Base-by-base conservation (phyloP, 129 eudicot species). In the Deinandra increscens region DNA sequence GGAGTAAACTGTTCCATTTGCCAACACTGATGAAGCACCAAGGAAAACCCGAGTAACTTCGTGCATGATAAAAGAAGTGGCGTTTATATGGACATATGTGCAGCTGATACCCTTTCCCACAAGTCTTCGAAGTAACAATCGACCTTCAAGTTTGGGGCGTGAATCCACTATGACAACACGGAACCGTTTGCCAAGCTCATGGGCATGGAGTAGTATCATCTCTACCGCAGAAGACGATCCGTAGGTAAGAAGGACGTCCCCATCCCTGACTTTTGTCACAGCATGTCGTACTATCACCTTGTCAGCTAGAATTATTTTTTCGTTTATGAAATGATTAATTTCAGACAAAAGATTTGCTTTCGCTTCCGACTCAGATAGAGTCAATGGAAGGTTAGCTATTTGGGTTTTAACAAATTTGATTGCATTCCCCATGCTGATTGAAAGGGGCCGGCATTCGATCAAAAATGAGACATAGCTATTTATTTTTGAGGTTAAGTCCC, bases 361-460 rank as follows among this genome's bases (percentile, higher is more conserved):
- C 10, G 99, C 96, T 80, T 94, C 97, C 0, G 93, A 81, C 61
- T 89, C 99, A 0, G 99, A 89, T 4, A 89, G 74, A 64, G 82
- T 81, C 72, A 87, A 67, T 37, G 97, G 85, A 41, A 94, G 72
- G 22, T 85, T 87, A 45, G 93, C 86, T 22, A 94, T 85, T 64
- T 82, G 84, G 19, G 84, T 73, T 81, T 94, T 94, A 34, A 94
- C 83, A 50, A 85, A 94, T 55, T 89, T 85, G 60, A 94, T 94
- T 42, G 99, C 99, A 39, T 89, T 94, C 4, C 97, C 97, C 99
- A 94, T 94, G 84, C 93, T 85, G 67, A 94, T 84, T 7, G 99
- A 94, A 75, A 94, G 90, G 59, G 99, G 97, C 62, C 99, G 85
- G 82, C 97, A 94, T 54, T 87, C 95, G 14, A 89, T 94, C 23